These are phyloP conservation scores for Colletotrichum phormii DNA, from an alignment of 2,329 filamentous ascomycete species.

Conservation along the genomic window DNA sequence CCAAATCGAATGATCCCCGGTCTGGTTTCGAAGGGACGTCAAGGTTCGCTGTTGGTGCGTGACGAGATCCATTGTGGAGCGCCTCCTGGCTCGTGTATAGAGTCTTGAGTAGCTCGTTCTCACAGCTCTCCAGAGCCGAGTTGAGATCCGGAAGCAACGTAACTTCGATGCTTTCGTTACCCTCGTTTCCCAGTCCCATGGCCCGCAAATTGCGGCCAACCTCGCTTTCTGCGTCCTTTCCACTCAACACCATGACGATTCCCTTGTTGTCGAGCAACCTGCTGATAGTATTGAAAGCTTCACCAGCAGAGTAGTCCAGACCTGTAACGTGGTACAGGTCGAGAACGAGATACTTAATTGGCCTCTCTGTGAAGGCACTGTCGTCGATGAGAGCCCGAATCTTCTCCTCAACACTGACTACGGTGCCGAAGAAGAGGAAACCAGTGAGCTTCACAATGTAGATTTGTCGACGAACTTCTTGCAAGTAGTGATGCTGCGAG, in stretches of 20 bases:
- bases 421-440: conserved; percentile 98
- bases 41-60: conserved; percentile 55
- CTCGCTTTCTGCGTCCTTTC: conserved; percentile 79
- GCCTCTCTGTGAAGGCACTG: conserved; percentile 78
- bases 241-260: conserved; percentile 85
- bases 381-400: conserved; percentile 87
- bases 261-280: conserved; percentile 81
- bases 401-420: conserved; percentile 92
- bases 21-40: conserved; percentile 58
- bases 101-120: conserved; percentile 90
- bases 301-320: conserved; percentile 94
- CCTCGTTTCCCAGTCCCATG: conserved; percentile 83
- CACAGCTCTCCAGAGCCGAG: conserved; percentile 91
- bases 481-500: conserved; percentile 87
- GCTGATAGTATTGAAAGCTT: conserved; percentile 94
- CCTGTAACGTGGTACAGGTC: conserved; percentile 92
- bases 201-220: conserved; percentile 84
- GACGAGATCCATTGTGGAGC: conserved; percentile 57
- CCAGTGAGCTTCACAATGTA: conserved; percentile 92
- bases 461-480: conserved; percentile 87
- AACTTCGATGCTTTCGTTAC: conserved; percentile 77
- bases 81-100: conserved; percentile 79
- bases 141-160: conserved; percentile 90
- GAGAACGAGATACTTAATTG: conserved; percentile 90
- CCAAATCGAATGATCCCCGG: conserved; percentile 50